Base-by-base conservation (phyloP, 2,329 filamentous ascomycete species). In the Diaporthe citri region DNA sequence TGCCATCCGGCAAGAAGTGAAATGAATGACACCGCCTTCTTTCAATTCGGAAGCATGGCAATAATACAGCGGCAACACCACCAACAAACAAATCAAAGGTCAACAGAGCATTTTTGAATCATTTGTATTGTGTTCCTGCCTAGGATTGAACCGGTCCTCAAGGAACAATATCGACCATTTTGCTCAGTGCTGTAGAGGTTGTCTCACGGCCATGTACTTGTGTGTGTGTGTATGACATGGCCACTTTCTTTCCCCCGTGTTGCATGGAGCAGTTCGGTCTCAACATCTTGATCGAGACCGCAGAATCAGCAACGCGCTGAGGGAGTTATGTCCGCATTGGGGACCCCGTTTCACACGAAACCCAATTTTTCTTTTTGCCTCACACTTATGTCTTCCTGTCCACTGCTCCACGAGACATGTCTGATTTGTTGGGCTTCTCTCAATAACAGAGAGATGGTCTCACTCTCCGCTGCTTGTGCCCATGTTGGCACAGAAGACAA, bases 51-150 rank as follows among this genome's bases (percentile, higher is more conserved):
- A 2, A 22, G 39, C 17, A 5, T 12, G 39, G 48, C n/a, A 48
- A 13, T 39, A 13, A 34, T 22, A 31, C 15, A 46, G 22, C 17
- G 25, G 6, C 41, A 48, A 6, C 7, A 15, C n/a, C 28, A 48
- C 17, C n/a, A 12, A 31, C 2, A n/a, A 28, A 28, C 15, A n/a
- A 28, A 28, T 17, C 25, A 48, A 8, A 0, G 13, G 41, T 15
- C 17, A 64, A 64, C 15, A 34, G 22, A 55, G 51, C 31, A 25
- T 25, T 34, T 67, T 76, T 64, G n/a, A 62, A 60, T 72, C 66
- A 76, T 59, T 76, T 74, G 72, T 34, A 62, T 74, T 74, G 55
- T 72, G 56, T 76, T 76, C 57, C 59, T 76, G 67, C 74, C 67
- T 71, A 74, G 62, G 59, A 48, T 71, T 57, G 52, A n/a, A 48